These are phyloP conservation scores for Lagenaria siceraria DNA, from an alignment of 306 rosid genomes.

Conservation along the genomic window DNA sequence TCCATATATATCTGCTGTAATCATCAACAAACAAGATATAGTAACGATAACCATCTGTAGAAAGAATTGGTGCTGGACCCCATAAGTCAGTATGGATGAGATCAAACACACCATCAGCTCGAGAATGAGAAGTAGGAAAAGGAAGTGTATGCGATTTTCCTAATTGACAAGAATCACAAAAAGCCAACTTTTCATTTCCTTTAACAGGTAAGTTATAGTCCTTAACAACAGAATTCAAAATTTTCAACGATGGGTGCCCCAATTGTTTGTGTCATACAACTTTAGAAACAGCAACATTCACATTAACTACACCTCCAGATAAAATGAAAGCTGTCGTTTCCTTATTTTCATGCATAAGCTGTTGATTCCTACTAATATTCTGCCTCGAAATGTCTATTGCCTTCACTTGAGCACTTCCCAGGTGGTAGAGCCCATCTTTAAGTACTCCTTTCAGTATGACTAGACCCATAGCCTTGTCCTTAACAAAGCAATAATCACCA, in stretches of 20 bases:
- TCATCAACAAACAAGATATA: background rate
- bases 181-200: fast-evolving
- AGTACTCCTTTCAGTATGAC: fast-evolving
- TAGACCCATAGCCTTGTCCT: background rate
- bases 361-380: background rate
- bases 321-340: background rate
- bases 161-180: background rate
- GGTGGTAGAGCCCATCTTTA: background rate
- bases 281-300: background rate
- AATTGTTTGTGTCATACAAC: background rate
- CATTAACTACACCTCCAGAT: no score
- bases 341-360: background rate
- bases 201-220: background rate
- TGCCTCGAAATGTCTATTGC: no score
- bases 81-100: background rate
- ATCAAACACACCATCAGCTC: background rate
- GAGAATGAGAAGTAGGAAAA: fast-evolving
- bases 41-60: background rate
- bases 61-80: background rate
- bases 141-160: background rate
- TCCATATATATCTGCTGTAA: no score
- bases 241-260: background rate
- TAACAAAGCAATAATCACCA: background rate
- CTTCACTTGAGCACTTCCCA: no score
- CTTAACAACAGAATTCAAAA: background rate